Evolutionary conservation across 73 alveolate genomes (phyloP).

Genomic region (Symbiodinium natans): DNA sequence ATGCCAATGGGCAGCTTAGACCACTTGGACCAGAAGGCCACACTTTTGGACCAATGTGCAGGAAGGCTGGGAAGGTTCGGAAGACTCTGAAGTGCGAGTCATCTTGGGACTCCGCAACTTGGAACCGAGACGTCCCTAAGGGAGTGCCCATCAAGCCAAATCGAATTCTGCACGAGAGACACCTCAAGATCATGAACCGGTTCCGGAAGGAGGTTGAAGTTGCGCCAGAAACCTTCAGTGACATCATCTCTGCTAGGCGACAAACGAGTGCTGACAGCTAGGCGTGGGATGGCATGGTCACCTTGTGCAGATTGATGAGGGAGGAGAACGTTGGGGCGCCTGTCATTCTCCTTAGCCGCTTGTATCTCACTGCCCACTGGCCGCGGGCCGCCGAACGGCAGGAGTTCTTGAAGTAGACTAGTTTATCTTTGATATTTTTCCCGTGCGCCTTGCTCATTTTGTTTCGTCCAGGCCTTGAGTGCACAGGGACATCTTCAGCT

Average conservation of each 20-base stretch:
- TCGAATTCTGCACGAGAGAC: background rate
- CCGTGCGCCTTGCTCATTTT: background rate
- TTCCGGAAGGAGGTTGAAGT: background rate
- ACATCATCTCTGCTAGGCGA: background rate
- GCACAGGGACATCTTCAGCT: slow-evolving; percentile 6
- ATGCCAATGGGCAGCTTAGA: background rate
- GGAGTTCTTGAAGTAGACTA: too few species aligned
- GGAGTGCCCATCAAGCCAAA: background rate
- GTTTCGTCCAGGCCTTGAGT: too few species aligned
- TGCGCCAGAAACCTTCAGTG: background rate
- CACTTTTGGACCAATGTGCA: background rate
- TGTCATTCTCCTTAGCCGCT: too few species aligned
- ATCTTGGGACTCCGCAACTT: slow-evolving; percentile 9
- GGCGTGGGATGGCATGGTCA: too few species aligned
- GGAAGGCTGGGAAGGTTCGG: background rate
- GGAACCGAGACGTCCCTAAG: background rate
- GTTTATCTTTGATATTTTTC: background rate
- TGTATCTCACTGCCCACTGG: too few species aligned
- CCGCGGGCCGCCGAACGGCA: too few species aligned
- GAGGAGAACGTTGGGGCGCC: too few species aligned
- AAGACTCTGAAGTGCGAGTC: background rate
- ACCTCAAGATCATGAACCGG: background rate
- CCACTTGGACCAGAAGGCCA: background rate
- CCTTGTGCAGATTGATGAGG: too few species aligned
- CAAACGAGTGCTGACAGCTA: background rate